Evolutionary conservation across 2,329 filamentous ascomycete species (phyloP).

Genomic region (Fusarium illudens): DNA sequence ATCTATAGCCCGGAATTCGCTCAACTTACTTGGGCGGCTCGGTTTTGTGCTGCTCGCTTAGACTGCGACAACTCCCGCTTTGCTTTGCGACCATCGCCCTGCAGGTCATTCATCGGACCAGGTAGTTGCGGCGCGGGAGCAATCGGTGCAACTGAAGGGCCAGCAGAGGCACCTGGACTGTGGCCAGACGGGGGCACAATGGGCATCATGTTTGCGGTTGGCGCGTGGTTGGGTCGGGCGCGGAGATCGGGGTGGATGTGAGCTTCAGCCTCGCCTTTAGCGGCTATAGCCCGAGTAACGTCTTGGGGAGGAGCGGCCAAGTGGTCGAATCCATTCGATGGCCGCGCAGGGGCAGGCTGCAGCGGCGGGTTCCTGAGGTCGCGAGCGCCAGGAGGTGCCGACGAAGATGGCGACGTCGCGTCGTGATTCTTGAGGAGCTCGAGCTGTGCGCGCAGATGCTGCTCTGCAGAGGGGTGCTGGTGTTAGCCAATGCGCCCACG

Average conservation of each 20-base stretch:
- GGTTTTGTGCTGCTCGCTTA: constrained; percentile 95
- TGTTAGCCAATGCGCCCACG: constrained; percentile 38
- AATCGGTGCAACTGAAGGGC: constrained; percentile 41
- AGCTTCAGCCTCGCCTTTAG: constrained; percentile 53
- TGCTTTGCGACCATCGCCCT: constrained; percentile 72
- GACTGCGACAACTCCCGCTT: constrained; percentile 94
- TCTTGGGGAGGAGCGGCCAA: constrained; percentile 48
- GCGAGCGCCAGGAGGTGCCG: constrained; percentile 41
- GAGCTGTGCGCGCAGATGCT: constrained; percentile 55
- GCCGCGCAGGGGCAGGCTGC: constrained; percentile 44
- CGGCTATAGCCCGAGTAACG: constrained; percentile 45
- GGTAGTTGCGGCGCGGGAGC: constrained; percentile 45
- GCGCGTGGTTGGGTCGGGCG: constrained; percentile 43
- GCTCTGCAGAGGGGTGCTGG: constrained; percentile 44
- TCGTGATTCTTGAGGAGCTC: constrained; percentile 55
- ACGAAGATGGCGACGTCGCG: constrained; percentile 44
- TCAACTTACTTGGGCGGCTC: constrained; percentile 86
- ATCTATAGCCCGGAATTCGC: not conserved
- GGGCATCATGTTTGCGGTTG: constrained; percentile 51
- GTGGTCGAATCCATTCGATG: constrained; percentile 58
- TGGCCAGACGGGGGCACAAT: constrained; percentile 47
- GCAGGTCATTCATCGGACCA: constrained; percentile 39
- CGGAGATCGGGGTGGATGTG: constrained; percentile 61
- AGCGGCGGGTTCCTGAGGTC: constrained; percentile 44
- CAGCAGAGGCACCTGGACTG: constrained; percentile 43